Base-by-base conservation (phyloP, 78 protist genomes). In the Polysphondylium violaceum region DNA sequence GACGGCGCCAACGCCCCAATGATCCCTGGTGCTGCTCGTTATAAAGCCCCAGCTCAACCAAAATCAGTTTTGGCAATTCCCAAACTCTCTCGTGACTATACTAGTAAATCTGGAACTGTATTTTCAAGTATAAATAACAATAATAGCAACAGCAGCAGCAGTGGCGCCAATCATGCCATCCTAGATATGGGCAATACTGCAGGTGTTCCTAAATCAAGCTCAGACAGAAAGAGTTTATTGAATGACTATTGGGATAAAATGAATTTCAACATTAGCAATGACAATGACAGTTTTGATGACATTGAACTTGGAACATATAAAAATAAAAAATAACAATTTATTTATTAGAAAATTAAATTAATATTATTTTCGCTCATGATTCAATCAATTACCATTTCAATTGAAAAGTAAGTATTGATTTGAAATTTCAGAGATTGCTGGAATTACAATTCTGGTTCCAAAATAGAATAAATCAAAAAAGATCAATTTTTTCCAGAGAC, bases 291-390 rank as follows among this genome's bases (percentile, higher is more conserved):
- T 0, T 65, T 65, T 51, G 74, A 78, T 31, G 88, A 78, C 38
- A 64, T 78, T 14, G 88, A 78, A 78, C 61, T 78, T 74, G 88
- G 88, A 41, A 64, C 73, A 19, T 65, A 38, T 65, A n/a, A n/a
- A n/a, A 63, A 63, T 63, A 63, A 63, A 63, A 63, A 63, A 43
- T 63, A 63, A 63, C 35, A 63, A 31, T 50, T n/a, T n/a, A n/a
- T n/a, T n/a, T n/a, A n/a, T n/a, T n/a, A n/a, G n/a, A n/a, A n/a
- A n/a, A n/a, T n/a, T n/a, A n/a, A n/a, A n/a, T n/a, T n/a, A n/a
- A n/a, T n/a, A n/a, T n/a, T n/a, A n/a, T n/a, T n/a, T n/a, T n/a
- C n/a, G n/a, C n/a, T n/a, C n/a, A n/a, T n/a, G n/a, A n/a, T n/a
- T n/a, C n/a, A n/a, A n/a, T n/a, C n/a, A n/a, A n/a, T n/a, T n/a